A percentile compares a stretch with the other conserved stretches of the same genome.
Conservation (phyloP, 1,284 basidiomycete genomes). For the Paramarasmius palmivorus region DNA sequence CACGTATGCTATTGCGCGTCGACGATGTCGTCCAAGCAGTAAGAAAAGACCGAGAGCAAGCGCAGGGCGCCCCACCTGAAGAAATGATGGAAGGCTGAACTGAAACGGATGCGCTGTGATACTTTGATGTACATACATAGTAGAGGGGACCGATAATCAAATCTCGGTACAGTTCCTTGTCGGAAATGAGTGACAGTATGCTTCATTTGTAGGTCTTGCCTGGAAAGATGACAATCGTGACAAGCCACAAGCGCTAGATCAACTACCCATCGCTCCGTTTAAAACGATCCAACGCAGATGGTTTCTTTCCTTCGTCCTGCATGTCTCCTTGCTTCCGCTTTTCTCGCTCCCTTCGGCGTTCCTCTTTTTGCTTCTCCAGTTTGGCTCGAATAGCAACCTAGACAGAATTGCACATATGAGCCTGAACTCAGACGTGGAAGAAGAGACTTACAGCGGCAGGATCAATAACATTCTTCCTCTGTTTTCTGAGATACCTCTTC, state of each 20-base stretch:
- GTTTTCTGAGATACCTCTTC: conserved; percentile 83
- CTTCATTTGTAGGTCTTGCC: too few relatives aligned
- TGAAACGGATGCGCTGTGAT: too few relatives aligned
- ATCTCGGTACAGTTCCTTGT: too few relatives aligned
- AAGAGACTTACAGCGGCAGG: conserved; percentile 67
- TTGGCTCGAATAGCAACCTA: conserved; percentile 72
- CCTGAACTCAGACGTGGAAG: not conserved
- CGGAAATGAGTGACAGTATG: too few relatives aligned
- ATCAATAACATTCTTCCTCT: conserved; percentile 92
- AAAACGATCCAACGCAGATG: conserved; percentile 73
- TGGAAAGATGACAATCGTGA: too few relatives aligned
- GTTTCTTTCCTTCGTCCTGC: conserved; percentile 36
- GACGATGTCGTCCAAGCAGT: conserved; percentile 93
- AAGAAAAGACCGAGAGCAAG: conserved; percentile 65
- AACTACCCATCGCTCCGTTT: conserved; percentile 28
- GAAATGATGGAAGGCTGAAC: conserved; percentile 49
- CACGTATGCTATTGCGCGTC: conserved; percentile 89
- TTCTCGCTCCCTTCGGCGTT: conserved; percentile 47
- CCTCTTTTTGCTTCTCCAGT: conserved; percentile 63
- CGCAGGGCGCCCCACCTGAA: conserved; percentile 48
- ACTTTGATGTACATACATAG: too few relatives aligned
- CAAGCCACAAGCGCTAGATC: too few relatives aligned
- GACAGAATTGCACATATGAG: conserved; percentile 2
- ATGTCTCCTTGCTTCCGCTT: conserved; percentile 32
- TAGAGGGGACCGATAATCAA: too few relatives aligned